These are phyloP conservation scores for Malus sylvestris DNA, from an alignment of 306 rosid genomes.

Conservation along the genomic window DNA sequence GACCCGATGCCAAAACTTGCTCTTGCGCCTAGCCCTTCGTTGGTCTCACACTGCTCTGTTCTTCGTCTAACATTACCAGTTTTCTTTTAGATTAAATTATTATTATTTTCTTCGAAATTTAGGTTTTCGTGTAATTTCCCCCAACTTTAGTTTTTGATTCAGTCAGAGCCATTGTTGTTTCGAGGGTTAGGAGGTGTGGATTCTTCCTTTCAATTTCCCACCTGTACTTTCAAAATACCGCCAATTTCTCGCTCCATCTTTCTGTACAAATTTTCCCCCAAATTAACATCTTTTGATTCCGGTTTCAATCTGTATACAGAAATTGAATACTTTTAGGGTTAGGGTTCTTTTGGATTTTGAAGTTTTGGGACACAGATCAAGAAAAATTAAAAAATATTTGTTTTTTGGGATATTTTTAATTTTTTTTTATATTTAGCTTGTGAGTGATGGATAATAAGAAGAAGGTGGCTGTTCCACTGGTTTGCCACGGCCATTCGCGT, in stretches of 20 bases:
- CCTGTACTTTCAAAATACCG: constrained; percentile 40
- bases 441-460: constrained; percentile 74
- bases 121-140: constrained; percentile 10
- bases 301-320: neutral
- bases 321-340: constrained; percentile 18
- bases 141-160: constrained; percentile 17
- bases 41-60: constrained; percentile 24
- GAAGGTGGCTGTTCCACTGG: constrained; percentile 69
- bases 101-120: neutral
- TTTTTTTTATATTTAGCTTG: constrained; percentile 2
- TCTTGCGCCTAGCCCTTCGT: constrained; percentile 58
- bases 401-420: neutral
- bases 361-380: constrained; percentile 16
- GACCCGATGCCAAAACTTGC: neutral
- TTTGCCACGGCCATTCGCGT: constrained; percentile 91
- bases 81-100: constrained; percentile 4
- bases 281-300: neutral
- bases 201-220: constrained; percentile 36
- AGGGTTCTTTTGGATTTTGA: constrained; percentile 25
- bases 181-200: constrained; percentile 75
- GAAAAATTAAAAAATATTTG: neutral
- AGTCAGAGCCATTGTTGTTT: constrained; percentile 33
- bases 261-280: neutral
- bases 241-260: constrained; percentile 25
- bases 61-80: neutral